Evolutionary conservation across 1,284 basidiomycete species (phyloP).

Genomic region (Trametes versicolor): DNA sequence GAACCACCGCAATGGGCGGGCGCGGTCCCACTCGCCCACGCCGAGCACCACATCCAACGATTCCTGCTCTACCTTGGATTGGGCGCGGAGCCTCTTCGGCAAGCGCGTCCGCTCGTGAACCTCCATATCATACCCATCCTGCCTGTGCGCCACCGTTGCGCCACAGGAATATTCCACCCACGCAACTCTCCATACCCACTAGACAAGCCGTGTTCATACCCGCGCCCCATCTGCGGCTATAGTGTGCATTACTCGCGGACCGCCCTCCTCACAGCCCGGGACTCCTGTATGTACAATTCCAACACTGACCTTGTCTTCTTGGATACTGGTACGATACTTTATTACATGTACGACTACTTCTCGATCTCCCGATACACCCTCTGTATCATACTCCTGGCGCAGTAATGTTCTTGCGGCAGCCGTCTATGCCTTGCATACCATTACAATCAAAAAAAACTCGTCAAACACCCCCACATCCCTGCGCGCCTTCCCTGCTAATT

Average conservation of each 20-base stretch:
- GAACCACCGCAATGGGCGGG: neutral
- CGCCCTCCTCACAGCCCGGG: neutral
- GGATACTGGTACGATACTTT: no score
- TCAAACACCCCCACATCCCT: no score
- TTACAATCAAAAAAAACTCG: no score
- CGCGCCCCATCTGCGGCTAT: neutral
- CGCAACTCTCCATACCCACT: neutral
- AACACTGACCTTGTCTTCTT: neutral
- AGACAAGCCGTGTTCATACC: no score
- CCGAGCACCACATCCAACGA: constrained; percentile 1
- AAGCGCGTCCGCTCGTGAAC: constrained; percentile 5
- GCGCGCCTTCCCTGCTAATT: no score
- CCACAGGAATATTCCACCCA: no score
- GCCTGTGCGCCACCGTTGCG: neutral
- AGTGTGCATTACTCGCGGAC: neutral
- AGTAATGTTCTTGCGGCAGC: no score
- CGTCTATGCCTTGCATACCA: no score
- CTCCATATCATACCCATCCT: neutral
- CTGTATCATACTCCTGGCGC: no score
- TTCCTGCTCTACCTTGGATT: constrained; percentile 9
- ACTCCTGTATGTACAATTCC: neutral
- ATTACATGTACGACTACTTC: no score
- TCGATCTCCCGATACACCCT: no score
- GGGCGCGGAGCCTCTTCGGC: constrained; percentile 27
- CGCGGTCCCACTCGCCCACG: constrained; percentile 17